Base-by-base conservation (phyloP, 768 basidiomycete genomes). In the Baorangia bicolor region DNA sequence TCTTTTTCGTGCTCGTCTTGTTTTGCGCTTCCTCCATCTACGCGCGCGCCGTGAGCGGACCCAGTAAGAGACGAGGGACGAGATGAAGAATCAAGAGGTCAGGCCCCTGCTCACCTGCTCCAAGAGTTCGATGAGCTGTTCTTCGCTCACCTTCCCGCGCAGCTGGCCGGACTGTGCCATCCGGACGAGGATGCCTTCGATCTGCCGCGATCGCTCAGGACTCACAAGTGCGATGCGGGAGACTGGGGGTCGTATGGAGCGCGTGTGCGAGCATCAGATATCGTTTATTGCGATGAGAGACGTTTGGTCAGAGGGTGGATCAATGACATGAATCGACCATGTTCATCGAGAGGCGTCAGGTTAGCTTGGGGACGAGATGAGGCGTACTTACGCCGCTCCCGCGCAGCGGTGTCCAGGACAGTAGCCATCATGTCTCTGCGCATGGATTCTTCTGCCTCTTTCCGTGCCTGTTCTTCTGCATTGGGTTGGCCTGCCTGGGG, bases 161-260 rank as follows among this genome's bases (percentile, higher is more conserved):
- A 96, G 69, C 69, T 94, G 91, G 8, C 93, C 91, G 1, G 82
- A 78, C 73, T 92, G 90, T 9, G 86, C 91, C 89, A 94, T 92
- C 38, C 90, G 80, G 38, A 89, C 61, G 31, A 96, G 76, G 54
- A 94, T 84, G 4, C 74, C 75, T 72, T 94, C 90, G 61, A 96
- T 90, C 69, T 92, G 85, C 58, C 80, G 80, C 18, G 92, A 88
- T 67, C 91, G 78, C 38, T 90, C 85, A 0, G 91, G 87, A 60
- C 90, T 89, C 62, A 95, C 94, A 28, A 96, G 83, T 5, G 87
- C 82, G 59, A 96, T 95, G 46, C 94, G 85, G 11, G 90, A 86
- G 53, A 95, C 93, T 96, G 65, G 28, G 25, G n/a, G 47, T 27
- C 25, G 44, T 37, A 13, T 44, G 30, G 13, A 33, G 5, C 40